These are phyloP conservation scores for Vitis cinerea DNA, from an alignment of 164 flowering plant genomes.

Conservation along the genomic window DNA sequence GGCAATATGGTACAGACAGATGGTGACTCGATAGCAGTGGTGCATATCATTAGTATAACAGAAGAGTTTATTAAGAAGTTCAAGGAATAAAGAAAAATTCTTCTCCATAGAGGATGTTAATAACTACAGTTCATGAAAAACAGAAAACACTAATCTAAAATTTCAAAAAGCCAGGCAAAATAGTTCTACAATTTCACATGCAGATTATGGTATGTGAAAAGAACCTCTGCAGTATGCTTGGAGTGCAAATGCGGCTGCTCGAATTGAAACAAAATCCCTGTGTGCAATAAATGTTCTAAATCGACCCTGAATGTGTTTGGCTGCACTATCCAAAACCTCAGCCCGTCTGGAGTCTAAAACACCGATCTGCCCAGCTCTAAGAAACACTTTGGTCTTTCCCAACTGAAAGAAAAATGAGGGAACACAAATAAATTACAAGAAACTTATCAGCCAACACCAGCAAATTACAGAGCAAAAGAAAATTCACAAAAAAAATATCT, in stretches of 20 bases:
- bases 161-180: not conserved
- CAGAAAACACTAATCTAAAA: not conserved
- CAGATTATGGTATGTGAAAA: not conserved
- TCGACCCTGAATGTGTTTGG: slow-evolving; percentile 67
- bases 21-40: no score
- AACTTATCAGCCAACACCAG: not conserved
- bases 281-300: slow-evolving; percentile 62
- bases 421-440: slow-evolving; percentile 1
- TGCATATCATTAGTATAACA: no score
- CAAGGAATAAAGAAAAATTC: no score
- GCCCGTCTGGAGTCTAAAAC: slow-evolving; percentile 75
- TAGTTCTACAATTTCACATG: not conserved
- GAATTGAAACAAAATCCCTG: slow-evolving; percentile 43
- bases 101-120: no score
- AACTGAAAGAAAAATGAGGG: slow-evolving; percentile 37
- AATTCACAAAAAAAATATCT: slow-evolving; percentile 1
- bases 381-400: slow-evolving; percentile 85
- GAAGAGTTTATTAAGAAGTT: no score
- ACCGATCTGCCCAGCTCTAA: slow-evolving; percentile 96
- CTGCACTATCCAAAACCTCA: slow-evolving; percentile 83
- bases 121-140: no score
- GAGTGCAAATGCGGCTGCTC: slow-evolving; percentile 58
- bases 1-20: no score
- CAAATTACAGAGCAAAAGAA: not conserved
- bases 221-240: slow-evolving; percentile 87